Evolutionary conservation across 177 flowering plant species (phyloP), one percentile per base, ranked within the genome.

Genomic region (Vitis hybrid): DNA sequence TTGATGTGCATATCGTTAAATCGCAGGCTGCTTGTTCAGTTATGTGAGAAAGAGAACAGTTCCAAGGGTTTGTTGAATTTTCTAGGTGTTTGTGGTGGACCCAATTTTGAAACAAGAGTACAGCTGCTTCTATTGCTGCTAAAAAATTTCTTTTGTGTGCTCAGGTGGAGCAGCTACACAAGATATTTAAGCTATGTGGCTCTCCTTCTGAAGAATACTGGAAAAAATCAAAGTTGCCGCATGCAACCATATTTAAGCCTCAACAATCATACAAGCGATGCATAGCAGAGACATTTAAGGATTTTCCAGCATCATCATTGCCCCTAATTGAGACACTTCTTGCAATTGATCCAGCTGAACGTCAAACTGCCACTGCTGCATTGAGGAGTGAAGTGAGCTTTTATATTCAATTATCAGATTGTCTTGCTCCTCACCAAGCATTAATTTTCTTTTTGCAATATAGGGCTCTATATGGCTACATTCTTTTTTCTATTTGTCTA

Each of bases 81-180:
- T 40, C 46, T 40, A 40, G 46, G 46, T 40, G 46, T 40, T 40
- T 40, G 46, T 40, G 30, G 46, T 40, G 46, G 46, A 40, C 46
- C 8, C 46, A 40, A 40, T 40, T 40, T 5, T 40, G 46, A 40
- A 40, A 40, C 46, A 40, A 15, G 12, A 32, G 7, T 51, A 30
- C 54, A 60, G 6, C 46, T 68, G 17, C 9, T 62, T 21, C 58
- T 60, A 52, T 51, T 40, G 49, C 32, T 52, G 56, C 60, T 81
- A 35, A 56, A 14, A 19, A 18, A 21, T 56, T 1, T 58, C 30
- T 68, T 52, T 56, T 70, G 66, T 65, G 56, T 65, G 8, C 60
- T 50, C 40, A 92, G 97, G 97, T 90, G 79, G 94, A 92, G 80
- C 94, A 92, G 79, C 80, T 91, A 63, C 91, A 90, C 82, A 90